These are phyloP conservation scores for Trichocomaceae sp. DNA, from an alignment of 2,329 filamentous ascomycete species.

Conservation along the genomic window DNA sequence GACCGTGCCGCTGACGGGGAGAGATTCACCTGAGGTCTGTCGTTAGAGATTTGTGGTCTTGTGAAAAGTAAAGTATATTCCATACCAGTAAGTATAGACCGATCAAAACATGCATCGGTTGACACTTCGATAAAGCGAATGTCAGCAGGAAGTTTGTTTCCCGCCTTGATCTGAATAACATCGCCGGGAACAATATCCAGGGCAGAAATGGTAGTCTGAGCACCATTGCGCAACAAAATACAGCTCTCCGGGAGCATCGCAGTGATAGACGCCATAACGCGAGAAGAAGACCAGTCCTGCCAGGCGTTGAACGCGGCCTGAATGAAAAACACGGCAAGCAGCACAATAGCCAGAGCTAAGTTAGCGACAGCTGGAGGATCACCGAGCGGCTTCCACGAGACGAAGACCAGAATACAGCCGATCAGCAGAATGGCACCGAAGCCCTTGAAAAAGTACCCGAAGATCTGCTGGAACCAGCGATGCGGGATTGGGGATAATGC, in stretches of 20 bases:
- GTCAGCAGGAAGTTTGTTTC: slow-evolving; percentile 69
- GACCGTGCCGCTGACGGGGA: slow-evolving; percentile 56
- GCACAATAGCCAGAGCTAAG: slow-evolving; percentile 64
- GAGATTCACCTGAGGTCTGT: slow-evolving; percentile 52
- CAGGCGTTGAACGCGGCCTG: slow-evolving; percentile 64
- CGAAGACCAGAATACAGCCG: slow-evolving; percentile 64
- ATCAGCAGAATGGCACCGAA: slow-evolving; percentile 66
- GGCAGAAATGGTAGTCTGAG: slow-evolving; percentile 45
- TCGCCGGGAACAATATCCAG: slow-evolving; percentile 66
- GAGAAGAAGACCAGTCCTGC: slow-evolving; percentile 69
- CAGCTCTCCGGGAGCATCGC: slow-evolving; percentile 72
- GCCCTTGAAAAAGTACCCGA: slow-evolving; percentile 69
- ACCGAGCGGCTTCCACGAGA: slow-evolving; percentile 70
- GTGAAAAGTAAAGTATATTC: neutral
- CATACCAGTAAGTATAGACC: slow-evolving; percentile 57
- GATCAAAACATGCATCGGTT: slow-evolving; percentile 64
- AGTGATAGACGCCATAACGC: slow-evolving; percentile 73
- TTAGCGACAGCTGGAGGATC: slow-evolving; percentile 64
- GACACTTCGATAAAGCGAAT: slow-evolving; percentile 63
- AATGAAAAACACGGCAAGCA: slow-evolving; percentile 62
- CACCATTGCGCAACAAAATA: slow-evolving; percentile 53
- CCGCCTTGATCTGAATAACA: slow-evolving; percentile 60
- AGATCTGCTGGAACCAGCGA: slow-evolving; percentile 50
- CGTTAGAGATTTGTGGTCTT: neutral
- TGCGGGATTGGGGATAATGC: slow-evolving; percentile 60